Percentiles rank a stretch among this genome's conserved stretches.
Evolutionary conservation across 306 rosid genomes (phyloP).

Genomic region (Betula pendula): DNA sequence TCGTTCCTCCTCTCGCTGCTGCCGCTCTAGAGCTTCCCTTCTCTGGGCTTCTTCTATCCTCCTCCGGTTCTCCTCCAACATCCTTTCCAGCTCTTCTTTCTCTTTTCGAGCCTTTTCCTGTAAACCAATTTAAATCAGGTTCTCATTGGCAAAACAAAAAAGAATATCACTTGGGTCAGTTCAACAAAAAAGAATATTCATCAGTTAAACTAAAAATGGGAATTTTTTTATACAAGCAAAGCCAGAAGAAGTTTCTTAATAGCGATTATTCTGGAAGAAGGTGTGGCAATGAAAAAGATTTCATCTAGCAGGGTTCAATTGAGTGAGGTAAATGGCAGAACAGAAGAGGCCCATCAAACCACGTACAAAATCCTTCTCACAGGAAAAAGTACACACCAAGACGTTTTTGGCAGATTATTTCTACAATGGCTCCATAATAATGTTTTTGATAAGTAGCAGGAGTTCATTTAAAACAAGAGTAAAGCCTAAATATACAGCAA

Average conservation of each 20-base stretch:
- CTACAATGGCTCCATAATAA: background rate
- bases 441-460: too few species aligned
- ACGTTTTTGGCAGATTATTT: background rate
- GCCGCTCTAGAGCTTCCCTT: slow-evolving; percentile 92
- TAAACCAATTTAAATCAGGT: background rate
- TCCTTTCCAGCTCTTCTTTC: slow-evolving; percentile 72
- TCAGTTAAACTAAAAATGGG: background rate
- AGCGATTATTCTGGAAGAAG: background rate
- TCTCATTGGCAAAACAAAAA: background rate
- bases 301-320: background rate
- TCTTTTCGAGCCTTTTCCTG: slow-evolving; percentile 82
- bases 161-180: background rate
- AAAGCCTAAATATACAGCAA: too few species aligned
- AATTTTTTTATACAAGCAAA: too few species aligned
- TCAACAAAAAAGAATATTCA: background rate
- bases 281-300: background rate
- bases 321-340: background rate
- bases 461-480: background rate
- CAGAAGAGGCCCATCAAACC: background rate
- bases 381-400: background rate
- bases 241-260: background rate
- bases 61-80: slow-evolving; percentile 85
- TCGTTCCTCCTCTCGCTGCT: slow-evolving; percentile 91
- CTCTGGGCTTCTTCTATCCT: slow-evolving; percentile 87
- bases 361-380: background rate